Percentiles rank a stretch among this genome's conserved stretches.
Evolutionary conservation across 257 asterid species (phyloP).

Genomic region (Solanum piurae): DNA sequence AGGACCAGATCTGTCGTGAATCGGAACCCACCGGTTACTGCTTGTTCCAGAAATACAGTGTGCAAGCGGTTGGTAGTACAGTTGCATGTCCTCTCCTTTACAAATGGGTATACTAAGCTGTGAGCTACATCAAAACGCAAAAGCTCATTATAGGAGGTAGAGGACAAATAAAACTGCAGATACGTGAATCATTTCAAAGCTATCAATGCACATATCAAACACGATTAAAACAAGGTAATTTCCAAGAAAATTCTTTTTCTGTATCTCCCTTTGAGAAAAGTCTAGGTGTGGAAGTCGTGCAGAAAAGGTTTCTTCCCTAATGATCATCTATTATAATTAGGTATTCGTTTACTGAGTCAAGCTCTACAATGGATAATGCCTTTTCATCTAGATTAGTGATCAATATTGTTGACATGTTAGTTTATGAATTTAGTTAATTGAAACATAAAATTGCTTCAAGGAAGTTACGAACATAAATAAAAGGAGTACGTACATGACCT

Average conservation of each 20-base stretch:
- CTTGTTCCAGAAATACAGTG: slow-evolving; percentile 59
- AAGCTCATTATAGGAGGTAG: neutral
- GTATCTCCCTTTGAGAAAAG: neutral
- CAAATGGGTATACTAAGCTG: slow-evolving; percentile 51
- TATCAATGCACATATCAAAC: neutral
- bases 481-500: neutral
- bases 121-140: slow-evolving; percentile 23
- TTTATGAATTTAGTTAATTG: neutral
- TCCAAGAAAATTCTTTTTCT: neutral
- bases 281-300: neutral
- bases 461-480: neutral
- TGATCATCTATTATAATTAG: neutral
- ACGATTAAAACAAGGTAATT: neutral
- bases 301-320: neutral
- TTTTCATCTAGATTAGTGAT: neutral
- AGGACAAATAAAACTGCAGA: neutral
- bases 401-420: neutral
- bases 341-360: neutral
- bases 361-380: neutral
- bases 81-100: slow-evolving; percentile 51
- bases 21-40: slow-evolving; percentile 71
- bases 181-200: neutral
- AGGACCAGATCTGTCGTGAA: slow-evolving; percentile 51
- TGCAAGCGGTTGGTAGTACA: slow-evolving; percentile 71
- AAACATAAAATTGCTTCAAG: neutral